Percentiles rank a stretch among this genome's conserved stretches.
Conservation (phyloP, 768 basidiomycete species). For the Cystobasidium onofrii region DNA sequence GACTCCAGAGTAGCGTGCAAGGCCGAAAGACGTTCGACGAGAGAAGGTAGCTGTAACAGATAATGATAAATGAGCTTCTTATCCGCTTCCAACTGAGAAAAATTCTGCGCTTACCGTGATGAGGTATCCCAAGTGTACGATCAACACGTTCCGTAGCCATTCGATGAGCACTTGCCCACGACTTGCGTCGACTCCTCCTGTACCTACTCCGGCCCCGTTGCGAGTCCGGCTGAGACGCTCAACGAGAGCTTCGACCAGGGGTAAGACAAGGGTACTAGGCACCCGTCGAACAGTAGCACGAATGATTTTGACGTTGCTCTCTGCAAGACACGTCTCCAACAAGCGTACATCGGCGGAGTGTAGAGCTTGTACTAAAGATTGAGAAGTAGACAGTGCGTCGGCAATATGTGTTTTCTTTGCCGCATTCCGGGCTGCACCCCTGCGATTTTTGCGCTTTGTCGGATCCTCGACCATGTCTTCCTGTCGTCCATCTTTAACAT, state of each 20-base stretch:
- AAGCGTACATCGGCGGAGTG: slow-evolving; percentile 86
- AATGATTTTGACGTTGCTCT: slow-evolving; percentile 72
- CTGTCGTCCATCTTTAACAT: slow-evolving; percentile 47
- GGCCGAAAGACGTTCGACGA: slow-evolving; percentile 75
- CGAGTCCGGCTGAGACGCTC: slow-evolving; percentile 72
- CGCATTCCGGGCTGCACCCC: slow-evolving; percentile 14
- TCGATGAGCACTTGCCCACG: slow-evolving; percentile 64
- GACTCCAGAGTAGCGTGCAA: slow-evolving; percentile 72
- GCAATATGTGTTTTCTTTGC: slow-evolving; percentile 32
- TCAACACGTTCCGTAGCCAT: slow-evolving; percentile 74
- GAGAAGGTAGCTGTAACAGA: slow-evolving; percentile 67
- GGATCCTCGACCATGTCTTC: slow-evolving; percentile 23
- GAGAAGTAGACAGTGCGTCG: slow-evolving; percentile 78
- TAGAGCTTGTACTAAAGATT: slow-evolving; percentile 88
- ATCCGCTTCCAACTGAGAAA: background rate
- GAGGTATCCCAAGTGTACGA: slow-evolving; percentile 78
- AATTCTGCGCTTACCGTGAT: slow-evolving; percentile 65
- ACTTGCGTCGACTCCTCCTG: slow-evolving; percentile 56
- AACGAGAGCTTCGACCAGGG: slow-evolving; percentile 75
- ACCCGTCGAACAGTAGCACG: slow-evolving; percentile 76
- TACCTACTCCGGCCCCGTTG: slow-evolving; percentile 47
- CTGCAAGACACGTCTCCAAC: slow-evolving; percentile 74
- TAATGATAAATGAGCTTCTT: background rate
- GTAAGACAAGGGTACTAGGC: slow-evolving; percentile 69
- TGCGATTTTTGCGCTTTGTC: slow-evolving; percentile 28